Evolutionary conservation across 2,329 filamentous ascomycete species (phyloP), one percentile per base, ranked within the genome.

Genomic region (Botrytis aclada): DNA sequence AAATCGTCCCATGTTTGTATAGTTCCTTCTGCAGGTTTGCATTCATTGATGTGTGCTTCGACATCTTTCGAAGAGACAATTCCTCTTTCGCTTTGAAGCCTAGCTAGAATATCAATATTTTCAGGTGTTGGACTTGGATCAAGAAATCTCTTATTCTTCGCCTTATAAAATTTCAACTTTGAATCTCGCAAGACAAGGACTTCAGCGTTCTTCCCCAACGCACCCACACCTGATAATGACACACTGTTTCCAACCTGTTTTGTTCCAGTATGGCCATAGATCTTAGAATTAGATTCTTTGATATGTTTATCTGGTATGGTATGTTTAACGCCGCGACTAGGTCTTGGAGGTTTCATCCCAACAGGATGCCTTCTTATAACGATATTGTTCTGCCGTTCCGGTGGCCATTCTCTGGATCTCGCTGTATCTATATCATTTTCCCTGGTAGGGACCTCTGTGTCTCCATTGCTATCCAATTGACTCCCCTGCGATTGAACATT

Each of bases 121-220:
- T 78, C 73, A 20, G 75, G 60, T 37, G 75, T 34, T 47, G 73
- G 51, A 18, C 16, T 39, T n/a, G 73, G 18, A 47, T 66, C 37
- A 58, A 69, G 54, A 61, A 61, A 37, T 0, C 22, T 45, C n/a
- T 58, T 51, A 12, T 47, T 14, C 16, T 58, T 34, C 25, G 73
- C 34, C 22, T 72, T 69, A 45, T 76, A 77, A 16, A 73, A 62
- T 29, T 54, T 73, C 18, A 78, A 47, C 54, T 75, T 74, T 2
- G 77, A 77, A 71, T 81, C 79, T 74, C 77, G 77, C n/a, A 81
- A 76, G 25, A 81, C 76, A 64, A 81, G 76, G 29, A 81, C 76
- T 43, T 81, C 75, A 1, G 79, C 73, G 4, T 73, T 73, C 29
- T 78, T 75, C 25, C 79, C 79, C 16, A 75, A 64, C 3, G 70